Percentiles rank a stretch among this genome's conserved stretches.
phyloP scores from a whole-genome alignment of 2,329 filamentous ascomycete genomes.

The Aspergillus calidoustus region DNA sequence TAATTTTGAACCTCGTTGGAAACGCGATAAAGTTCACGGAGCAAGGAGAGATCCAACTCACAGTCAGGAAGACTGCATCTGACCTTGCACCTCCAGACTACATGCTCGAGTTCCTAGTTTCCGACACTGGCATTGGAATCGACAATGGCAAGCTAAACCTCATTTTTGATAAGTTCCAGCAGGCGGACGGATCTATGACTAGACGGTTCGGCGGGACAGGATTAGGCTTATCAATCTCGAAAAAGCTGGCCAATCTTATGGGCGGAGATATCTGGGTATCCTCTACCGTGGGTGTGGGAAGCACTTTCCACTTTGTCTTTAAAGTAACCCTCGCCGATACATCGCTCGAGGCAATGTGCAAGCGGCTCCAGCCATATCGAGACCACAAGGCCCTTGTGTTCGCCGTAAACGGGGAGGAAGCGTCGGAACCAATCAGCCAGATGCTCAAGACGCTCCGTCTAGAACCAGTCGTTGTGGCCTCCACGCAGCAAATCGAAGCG shows the following conservation, averaged over 20 bases:
- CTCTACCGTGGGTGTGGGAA: neutral
- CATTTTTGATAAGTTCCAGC: slow-evolving; percentile 99
- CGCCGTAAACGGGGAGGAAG: neutral
- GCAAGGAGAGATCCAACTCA: slow-evolving; percentile 90
- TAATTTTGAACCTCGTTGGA: slow-evolving; percentile 94
- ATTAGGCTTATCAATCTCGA: slow-evolving; percentile 91
- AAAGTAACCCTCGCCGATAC: neutral
- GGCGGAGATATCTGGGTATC: slow-evolving; percentile 58
- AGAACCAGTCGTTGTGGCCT: neutral
- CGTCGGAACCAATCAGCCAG: neutral
- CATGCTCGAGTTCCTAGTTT: slow-evolving; percentile 92
- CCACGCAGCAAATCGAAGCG: neutral
- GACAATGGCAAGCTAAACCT: slow-evolving; percentile 92
- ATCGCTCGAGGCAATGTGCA: neutral
- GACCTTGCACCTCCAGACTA: slow-evolving; percentile 75
- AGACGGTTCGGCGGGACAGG: slow-evolving; percentile 95
- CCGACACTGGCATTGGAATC: slow-evolving; percentile 95
- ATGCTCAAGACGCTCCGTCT: neutral
- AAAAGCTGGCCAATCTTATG: slow-evolving; percentile 93
- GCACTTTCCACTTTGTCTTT: neutral
- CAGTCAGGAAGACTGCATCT: slow-evolving; percentile 74
- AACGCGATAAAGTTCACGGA: slow-evolving; percentile 99
- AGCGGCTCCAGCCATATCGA: neutral
- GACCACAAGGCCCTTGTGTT: neutral
- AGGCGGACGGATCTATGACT: slow-evolving; percentile 97